A percentile compares a stretch with the other conserved stretches of the same genome.
phyloP scores from a whole-genome alignment of 805 yeast genomes.

The Zygosaccharomyces pseudorouxii region DNA sequence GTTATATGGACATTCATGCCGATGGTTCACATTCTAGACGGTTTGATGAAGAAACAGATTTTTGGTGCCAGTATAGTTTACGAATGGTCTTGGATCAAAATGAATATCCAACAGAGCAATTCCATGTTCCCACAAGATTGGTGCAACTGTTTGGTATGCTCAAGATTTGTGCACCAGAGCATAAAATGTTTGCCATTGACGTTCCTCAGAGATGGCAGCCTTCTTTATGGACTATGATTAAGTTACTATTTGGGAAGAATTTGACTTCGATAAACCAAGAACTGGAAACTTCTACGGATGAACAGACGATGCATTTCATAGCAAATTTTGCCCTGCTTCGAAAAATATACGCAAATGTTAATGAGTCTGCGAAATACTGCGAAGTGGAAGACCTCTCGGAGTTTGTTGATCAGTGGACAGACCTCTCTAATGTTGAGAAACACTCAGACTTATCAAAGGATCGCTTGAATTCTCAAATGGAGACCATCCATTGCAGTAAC shows the following conservation, averaged over 20 bases:
- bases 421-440: conserved; percentile 11
- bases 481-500: conserved; percentile 10
- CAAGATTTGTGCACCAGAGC: conserved; percentile 24
- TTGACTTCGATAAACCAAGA: conserved; percentile 13
- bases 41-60: conserved; percentile 21
- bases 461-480: conserved; percentile 10
- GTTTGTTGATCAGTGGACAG: conserved; percentile 28
- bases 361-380: conserved; percentile 14
- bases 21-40: conserved; percentile 7
- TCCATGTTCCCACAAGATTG: conserved; percentile 28
- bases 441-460: conserved; percentile 3
- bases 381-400: conserved; percentile 20
- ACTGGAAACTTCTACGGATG: conserved; percentile 9
- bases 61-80: conserved; percentile 24
- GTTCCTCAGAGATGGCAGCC: conserved; percentile 20
- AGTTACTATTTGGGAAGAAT: conserved; percentile 6
- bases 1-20: conserved; percentile 17
- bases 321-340: conserved; percentile 21
- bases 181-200: conserved; percentile 28
- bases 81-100: conserved; percentile 5
- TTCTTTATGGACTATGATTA: conserved; percentile 9
- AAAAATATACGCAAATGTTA: conserved; percentile 19
- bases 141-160: conserved; percentile 26
- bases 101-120: not conserved
- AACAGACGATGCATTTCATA: conserved; percentile 8